phyloP scores from a whole-genome alignment of 1,139 yeast species.

The Pichia sp. region DNA sequence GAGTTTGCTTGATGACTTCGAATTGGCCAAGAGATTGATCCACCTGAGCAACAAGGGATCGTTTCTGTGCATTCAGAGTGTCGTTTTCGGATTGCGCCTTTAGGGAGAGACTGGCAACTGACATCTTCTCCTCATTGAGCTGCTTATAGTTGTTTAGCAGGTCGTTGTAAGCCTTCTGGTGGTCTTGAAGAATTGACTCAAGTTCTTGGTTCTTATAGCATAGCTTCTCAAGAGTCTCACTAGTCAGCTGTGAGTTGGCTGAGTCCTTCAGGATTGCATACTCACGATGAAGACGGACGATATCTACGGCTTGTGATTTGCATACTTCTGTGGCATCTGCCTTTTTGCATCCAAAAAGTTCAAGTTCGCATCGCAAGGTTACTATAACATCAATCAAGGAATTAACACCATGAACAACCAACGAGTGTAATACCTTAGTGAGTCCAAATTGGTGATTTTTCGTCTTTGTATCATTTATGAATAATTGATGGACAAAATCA shows the following conservation, averaged over 20 bases:
- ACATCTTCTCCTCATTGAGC: slow-evolving; percentile 25
- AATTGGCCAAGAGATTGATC: slow-evolving; percentile 20
- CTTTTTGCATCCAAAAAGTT: slow-evolving; percentile 3
- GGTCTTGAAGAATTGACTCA: slow-evolving; percentile 4
- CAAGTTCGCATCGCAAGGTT: slow-evolving; percentile 6
- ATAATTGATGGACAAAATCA: slow-evolving; percentile 10
- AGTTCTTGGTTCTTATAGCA: slow-evolving; percentile 6
- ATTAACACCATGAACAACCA: slow-evolving; percentile 20
- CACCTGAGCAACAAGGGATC: slow-evolving; percentile 15
- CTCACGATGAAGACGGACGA: slow-evolving; percentile 10
- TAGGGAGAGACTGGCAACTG: slow-evolving; percentile 18
- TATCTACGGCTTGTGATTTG: not conserved
- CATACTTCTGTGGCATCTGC: not conserved
- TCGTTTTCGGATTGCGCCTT: slow-evolving; percentile 17
- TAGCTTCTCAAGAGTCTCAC: slow-evolving; percentile 8
- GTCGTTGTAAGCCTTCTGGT: slow-evolving; percentile 17
- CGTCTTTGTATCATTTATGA: slow-evolving; percentile 5
- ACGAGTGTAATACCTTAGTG: slow-evolving; percentile 10
- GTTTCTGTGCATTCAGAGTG: slow-evolving; percentile 13
- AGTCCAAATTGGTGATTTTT: slow-evolving; percentile 7
- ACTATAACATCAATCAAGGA: slow-evolving; percentile 17
- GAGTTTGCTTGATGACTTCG: slow-evolving; percentile 25
- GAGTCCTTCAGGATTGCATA: slow-evolving; percentile 9
- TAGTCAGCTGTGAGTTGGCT: slow-evolving; percentile 3
- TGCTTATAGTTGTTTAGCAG: slow-evolving; percentile 26